Evolutionary conservation across 805 yeast species (phyloP), one percentile per base, ranked within the genome.

Genomic region (Hanseniaspora occidentalis): DNA sequence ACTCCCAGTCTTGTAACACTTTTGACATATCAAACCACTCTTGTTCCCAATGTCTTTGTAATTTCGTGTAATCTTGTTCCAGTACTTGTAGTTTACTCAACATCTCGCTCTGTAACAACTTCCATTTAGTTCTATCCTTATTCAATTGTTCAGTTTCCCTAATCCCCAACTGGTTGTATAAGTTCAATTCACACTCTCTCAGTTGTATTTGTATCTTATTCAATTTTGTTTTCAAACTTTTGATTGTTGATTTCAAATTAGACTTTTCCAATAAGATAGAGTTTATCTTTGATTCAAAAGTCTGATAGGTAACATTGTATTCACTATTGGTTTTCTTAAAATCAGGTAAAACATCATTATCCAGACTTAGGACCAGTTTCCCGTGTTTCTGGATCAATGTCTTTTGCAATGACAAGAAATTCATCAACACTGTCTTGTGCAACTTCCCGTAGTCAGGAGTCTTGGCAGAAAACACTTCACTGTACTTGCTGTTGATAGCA

Each of bases 1-100:
- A 41, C 31, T 58, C 63, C 49, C 58, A 49, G 24, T 52, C 54
- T 44, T 59, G 61, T 20, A 58, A 43, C 25, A 51, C 55, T 3
- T 42, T 37, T 4, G 56, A 46, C 2, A 55, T 35, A 13, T 36
- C 45, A 7, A 51, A 49, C 64, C 64, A 60, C 40, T 58, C 62
- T 18, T 46, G 43, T 33, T 56, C 45, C 60, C 63, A 60, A 39
- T 46, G 54, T 25, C 48, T 50, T 40, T 53, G 51, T 2, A 61
- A 51, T 2, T 60, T 56, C 39, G 53, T 56, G 39, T 51, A 56
- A 40, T 59, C 62, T 21, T 53, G 56, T 39, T 47, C 51, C 35
- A 53, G 31, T 3, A 58, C 54, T 38, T 51, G 53, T 19, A 56
- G 36, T 42, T 58, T 56, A 18, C 44, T 34, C 23, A 46, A 44